These are phyloP conservation scores for Pezicula rhizophila DNA, from an alignment of 2,329 filamentous ascomycete genomes.

Conservation along the genomic window DNA sequence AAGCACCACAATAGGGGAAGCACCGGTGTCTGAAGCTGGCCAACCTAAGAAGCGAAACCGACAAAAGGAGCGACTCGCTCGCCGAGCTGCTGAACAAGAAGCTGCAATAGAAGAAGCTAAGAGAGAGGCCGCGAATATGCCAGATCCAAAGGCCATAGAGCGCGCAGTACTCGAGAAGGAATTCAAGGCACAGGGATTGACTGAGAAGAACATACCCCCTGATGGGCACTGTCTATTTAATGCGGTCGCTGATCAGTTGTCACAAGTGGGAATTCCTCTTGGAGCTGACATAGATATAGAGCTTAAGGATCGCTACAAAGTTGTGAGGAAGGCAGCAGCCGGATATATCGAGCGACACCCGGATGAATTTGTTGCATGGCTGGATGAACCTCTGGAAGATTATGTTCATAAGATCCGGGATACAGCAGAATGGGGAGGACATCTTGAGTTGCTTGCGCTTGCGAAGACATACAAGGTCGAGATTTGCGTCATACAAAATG, in stretches of 20 bases:
- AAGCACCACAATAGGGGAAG: conserved; percentile 16
- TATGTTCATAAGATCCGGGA: conserved; percentile 75
- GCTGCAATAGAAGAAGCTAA: conserved; percentile 62
- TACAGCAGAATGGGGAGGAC: conserved; percentile 93
- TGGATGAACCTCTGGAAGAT: conserved; percentile 70
- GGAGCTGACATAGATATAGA: conserved; percentile 18
- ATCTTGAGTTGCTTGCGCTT: conserved; percentile 82
- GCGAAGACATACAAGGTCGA: conserved; percentile 73
- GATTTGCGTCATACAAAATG: conserved; percentile 83
- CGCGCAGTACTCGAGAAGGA: conserved; percentile 61
- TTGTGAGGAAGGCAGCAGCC: conserved; percentile 65
- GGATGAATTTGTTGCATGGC: conserved; percentile 80
- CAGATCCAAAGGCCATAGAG: conserved; percentile 67
- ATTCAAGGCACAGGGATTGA: conserved; percentile 58
- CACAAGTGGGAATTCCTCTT: conserved; percentile 42
- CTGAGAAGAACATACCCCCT: conserved; percentile 73
- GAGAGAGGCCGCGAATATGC: conserved; percentile 68
- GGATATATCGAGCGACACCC: conserved; percentile 68
- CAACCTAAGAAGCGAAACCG: conserved; percentile 69
- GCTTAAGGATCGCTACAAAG: conserved; percentile 50
- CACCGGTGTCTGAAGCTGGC: conserved; percentile 15
- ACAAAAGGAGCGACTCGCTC: conserved; percentile 84
- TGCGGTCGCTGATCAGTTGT: conserved; percentile 80
- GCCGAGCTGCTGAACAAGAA: conserved; percentile 79
- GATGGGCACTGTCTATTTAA: conserved; percentile 96